Conservation (phyloP, 192 early-diverging fungal species). For the Martensiomyces pterosporus region DNA sequence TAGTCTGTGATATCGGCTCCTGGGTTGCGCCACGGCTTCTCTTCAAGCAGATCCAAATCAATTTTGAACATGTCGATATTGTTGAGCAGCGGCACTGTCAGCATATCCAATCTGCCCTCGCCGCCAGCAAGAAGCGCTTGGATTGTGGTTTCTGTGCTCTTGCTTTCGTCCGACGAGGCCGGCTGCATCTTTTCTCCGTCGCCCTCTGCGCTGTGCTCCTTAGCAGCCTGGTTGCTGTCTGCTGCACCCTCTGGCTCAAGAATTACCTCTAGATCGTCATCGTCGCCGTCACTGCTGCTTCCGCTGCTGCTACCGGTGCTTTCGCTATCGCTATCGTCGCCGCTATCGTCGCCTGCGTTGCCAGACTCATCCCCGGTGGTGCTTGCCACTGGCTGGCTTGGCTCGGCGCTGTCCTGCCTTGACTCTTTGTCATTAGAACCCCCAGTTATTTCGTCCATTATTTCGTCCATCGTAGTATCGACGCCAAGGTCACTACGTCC, state of each 20-base stretch:
- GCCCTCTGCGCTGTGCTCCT: neutral
- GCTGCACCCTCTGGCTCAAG: constrained; percentile 31
- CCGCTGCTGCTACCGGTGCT: neutral
- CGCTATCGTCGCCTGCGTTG: too few relatives aligned
- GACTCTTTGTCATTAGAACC: too few relatives aligned
- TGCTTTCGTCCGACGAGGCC: neutral
- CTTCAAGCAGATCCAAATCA: constrained; percentile 87
- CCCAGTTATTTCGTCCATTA: too few relatives aligned
- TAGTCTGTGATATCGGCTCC: constrained; percentile 96
- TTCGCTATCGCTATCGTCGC: constrained; percentile 1
- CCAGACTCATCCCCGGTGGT: too few relatives aligned
- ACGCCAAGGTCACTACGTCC: too few relatives aligned
- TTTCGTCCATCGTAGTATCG: too few relatives aligned
- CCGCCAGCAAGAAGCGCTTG: constrained; percentile 27
- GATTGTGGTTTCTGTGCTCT: neutral
- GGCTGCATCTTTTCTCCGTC: constrained; percentile 6
- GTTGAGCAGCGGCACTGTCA: constrained; percentile 53
- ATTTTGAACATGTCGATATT: constrained; percentile 82
- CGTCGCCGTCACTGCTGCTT: constrained; percentile 7
- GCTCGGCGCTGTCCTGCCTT: too few relatives aligned
- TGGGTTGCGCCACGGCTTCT: constrained; percentile 95
- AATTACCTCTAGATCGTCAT: constrained; percentile 42
- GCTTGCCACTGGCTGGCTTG: too few relatives aligned
- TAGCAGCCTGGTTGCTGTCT: constrained; percentile 6
- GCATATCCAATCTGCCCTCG: constrained; percentile 34